Base-by-base conservation (phyloP, 352 stramenopile species). In the Aphanomyces stellatus region DNA sequence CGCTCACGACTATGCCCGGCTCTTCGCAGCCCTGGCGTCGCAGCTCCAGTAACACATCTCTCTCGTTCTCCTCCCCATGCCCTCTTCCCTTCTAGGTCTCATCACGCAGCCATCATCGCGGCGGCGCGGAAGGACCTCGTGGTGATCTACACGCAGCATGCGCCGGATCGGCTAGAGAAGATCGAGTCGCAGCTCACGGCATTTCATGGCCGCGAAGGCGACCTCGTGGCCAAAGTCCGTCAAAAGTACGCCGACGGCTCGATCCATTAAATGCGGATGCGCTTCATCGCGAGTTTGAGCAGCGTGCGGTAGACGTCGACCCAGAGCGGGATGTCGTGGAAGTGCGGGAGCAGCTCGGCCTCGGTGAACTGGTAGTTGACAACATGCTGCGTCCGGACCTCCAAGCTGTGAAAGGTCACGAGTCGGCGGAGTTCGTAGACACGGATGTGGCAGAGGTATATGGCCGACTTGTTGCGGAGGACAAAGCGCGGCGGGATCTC, bases 161-260 rank as follows among this genome's bases (percentile, higher is more conserved):
- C 81, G 5, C 80, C 83, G 0, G 83, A 91, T 4, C 73, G 79
- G 0, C 11, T 89, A 10, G 30, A 48, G 1, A 90, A 91, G 56
- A 72, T 89, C 6, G 41, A 66, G 4, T 28, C n/a, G 7, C 80
- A 89, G 60, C 62, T 91, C 41, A 43, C 73, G 1, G 74, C 80
- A 3, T 88, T 82, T 65, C 76, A 76, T 25, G 88, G 72, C 33
- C 73, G 72, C 19, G 81, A 90, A 59, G 31, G 60, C 0, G 6
- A 76, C 15, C 59, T 91, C 17, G 64, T 90, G 0, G 66, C 65
- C 6, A 64, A 53, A 22, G 80, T 78, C 6, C 72, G 69, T 19
- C 71, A 53, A n/a, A 91, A 91, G 34, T 91, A 88, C 65, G 19
- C 6, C 53, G 49, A 35, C 5, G 27, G 10, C 11, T 69, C 37